Evolutionary conservation across 441 rosid genomes (phyloP), one percentile per base, ranked within the genome.

Genomic region (Mallotus japonicus): DNA sequence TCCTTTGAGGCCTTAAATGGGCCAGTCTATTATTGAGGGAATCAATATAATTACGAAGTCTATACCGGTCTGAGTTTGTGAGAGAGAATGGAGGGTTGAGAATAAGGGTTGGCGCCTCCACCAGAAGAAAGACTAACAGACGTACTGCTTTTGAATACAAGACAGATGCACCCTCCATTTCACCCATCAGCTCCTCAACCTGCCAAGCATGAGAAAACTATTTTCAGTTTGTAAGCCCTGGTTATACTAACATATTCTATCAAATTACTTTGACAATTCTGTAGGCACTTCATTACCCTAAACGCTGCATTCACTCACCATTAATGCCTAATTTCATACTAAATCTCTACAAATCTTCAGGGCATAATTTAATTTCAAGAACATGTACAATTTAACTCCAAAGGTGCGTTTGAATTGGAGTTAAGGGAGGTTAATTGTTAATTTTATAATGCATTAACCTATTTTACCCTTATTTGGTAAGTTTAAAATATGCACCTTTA

Each of bases 1-100:
- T 81, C 79, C 86, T 86, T 75, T 79, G 91, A 8, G 92, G 87
- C 50, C 83, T 85, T 9, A 83, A 82, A 77, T 87, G 87, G 44
- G 82, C 81, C 68, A 84, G 88, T 83, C 97, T 84, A 73, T 83
- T 84, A 37, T 87, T 91, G 57, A 95, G 95, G 66, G 81, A 72
- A 71, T 87, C 89, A 15, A 92, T 90, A 77, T 92, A 95, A 11
- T 67, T 84, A 17, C 84, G 79, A 15, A 95, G 96, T 67, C 96
- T 85, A 55, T 79, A 81, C 65, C 90, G 85, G 73, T 88, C 95
- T 12, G 93, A 87, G 84, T 89, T 91, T 74, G 99, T 92, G 73
- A 95, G 95, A 47, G 95, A 92, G 72, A 95, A 84, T 1, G 96
- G 93, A n/a, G 98, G 99, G 72, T 90, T 95, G 46, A 95, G 84